Base-by-base conservation (phyloP, 495 filamentous ascomycete species). In the Lasiosphaeria hispida region DNA sequence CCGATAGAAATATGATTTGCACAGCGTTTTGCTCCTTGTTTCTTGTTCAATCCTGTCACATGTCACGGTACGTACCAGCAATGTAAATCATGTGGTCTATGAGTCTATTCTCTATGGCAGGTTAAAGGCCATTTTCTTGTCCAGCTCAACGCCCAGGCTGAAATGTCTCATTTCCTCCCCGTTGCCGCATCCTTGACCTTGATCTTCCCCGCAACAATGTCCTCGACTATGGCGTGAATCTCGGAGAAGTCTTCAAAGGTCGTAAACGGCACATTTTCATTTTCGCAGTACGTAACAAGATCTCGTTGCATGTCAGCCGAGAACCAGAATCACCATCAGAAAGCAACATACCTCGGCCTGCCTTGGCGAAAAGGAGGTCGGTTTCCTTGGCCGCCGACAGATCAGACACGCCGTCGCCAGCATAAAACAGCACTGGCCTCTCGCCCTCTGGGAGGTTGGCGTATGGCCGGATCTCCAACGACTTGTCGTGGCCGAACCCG, bases 401-500 rank as follows among this genome's bases (percentile, higher is more conserved):
- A 67, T 96, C 92, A 1, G 89, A 93, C 0, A 96, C 89, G 23
- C 92, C 92, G 58, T 96, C 92, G 47, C 92, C 92, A 19, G 91
- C 92, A 63, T 96, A 96, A 60, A 96, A 86, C 69, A 96, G 80
- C 9, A 81, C 82, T 0, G 92, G 92, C 52, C 91, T 78, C 55
- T 86, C 75, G 30, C 52, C 64, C 1, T 81, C 79, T 0, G 90
- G 87, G 10, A 94, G 79, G 43, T 71, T 67, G n/a, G 87, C 83
- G 68, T 96, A 97, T 1, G 87, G 88, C 61, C 88, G 85, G 64
- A 98, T 91, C 61, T 89, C 88, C 37, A 91, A 72, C 33, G 85
- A 89, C 80, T 98, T 97, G 79, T 98, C 93, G 63, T 98, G 93
- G 9, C 93, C 93, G 63, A 92, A 94, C 48, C 84, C 80, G 63